phyloP scores from a whole-genome alignment of 2,329 filamentous ascomycete genomes.

The Apiospora aurea region DNA sequence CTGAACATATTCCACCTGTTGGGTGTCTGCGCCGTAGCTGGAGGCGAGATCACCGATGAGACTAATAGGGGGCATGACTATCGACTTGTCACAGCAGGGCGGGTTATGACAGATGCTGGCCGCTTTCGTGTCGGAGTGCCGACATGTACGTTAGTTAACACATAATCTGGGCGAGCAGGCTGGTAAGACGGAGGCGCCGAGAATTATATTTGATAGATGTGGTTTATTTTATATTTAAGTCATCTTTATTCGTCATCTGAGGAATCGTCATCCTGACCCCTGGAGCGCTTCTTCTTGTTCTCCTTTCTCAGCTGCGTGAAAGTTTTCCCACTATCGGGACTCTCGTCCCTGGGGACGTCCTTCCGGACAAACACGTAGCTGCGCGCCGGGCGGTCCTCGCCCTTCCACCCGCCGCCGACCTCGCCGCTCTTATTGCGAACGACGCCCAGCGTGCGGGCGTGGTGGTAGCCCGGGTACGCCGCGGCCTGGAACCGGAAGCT shows the following conservation, averaged over 20 bases:
- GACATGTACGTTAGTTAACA: background rate
- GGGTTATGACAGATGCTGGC: background rate
- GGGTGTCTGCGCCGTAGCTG: too few relatives aligned
- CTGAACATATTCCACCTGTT: too few relatives aligned
- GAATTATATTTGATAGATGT: background rate
- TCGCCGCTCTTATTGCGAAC: slow-evolving; percentile 57
- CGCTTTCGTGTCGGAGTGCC: background rate
- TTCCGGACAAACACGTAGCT: slow-evolving; percentile 70
- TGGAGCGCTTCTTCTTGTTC: slow-evolving; percentile 45
- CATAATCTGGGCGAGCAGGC: background rate
- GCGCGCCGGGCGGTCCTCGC: slow-evolving; percentile 59
- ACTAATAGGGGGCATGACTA: too few relatives aligned
- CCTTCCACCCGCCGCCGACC: slow-evolving; percentile 56
- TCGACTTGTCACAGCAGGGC: background rate
- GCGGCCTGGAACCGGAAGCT: slow-evolving; percentile 73
- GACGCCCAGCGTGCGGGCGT: slow-evolving; percentile 76
- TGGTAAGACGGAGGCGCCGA: background rate
- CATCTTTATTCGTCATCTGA: slow-evolving; percentile 30
- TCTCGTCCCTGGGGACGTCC: slow-evolving; percentile 48
- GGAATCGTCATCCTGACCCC: slow-evolving; percentile 38
- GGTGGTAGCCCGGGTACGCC: slow-evolving; percentile 76
- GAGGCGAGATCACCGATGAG: too few relatives aligned
- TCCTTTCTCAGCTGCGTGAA: slow-evolving; percentile 27
- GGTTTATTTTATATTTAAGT: background rate
- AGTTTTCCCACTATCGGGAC: slow-evolving; percentile 31